Base-by-base conservation (phyloP, 75 land plant genomes). In the Ceratopteris richardii region DNA sequence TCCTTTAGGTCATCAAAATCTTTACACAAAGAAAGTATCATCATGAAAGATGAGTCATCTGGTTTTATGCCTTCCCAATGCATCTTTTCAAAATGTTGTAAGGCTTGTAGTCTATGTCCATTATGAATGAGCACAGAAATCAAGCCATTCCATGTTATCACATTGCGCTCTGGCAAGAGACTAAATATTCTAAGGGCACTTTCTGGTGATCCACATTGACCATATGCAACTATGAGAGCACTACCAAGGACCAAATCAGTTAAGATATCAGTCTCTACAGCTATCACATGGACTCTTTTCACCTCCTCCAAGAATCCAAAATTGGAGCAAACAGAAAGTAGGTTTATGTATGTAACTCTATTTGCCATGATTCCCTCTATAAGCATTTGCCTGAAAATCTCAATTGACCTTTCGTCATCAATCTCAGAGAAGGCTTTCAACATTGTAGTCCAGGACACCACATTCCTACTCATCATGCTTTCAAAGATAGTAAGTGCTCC, bases 361-460 rank as follows among this genome's bases (percentile, higher is more conserved):
- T 74, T 72, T 20, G 75, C 58, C 24, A 41, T 65, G 64, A 79
- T 55, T 40, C 66, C 73, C 50, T 82, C 70, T 3, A 17, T 11
- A 28, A 61, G 80, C 88, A 88, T 84, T 23, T 33, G 56, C 2
- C 9, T 31, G 31, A 88, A 75, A 33, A 61, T 63, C 24, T 58
- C 69, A 10, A 81, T 0, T 13, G 82, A 77, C 44, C 74, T 46
- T 4, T 14, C 78, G 2, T 59, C 68, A 24, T 40, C 80, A 39
- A 65, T 61, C 56, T 78, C 74, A 44, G 78, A 67, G 56, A 70
- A 79, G 0, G 80, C 83, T 9, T 82, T 73, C 1, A 88, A 52
- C 69, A 88, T 76, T 11, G 73, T 66, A 31, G 75, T 88, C 88
- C 88, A 88, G n/a, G 93, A 66, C 60, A 85, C 78, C 53, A 67